Percentiles rank a stretch among this genome's conserved stretches.
Conservation (phyloP, 2,329 filamentous ascomycete genomes). For the Anthostomella pinea region DNA sequence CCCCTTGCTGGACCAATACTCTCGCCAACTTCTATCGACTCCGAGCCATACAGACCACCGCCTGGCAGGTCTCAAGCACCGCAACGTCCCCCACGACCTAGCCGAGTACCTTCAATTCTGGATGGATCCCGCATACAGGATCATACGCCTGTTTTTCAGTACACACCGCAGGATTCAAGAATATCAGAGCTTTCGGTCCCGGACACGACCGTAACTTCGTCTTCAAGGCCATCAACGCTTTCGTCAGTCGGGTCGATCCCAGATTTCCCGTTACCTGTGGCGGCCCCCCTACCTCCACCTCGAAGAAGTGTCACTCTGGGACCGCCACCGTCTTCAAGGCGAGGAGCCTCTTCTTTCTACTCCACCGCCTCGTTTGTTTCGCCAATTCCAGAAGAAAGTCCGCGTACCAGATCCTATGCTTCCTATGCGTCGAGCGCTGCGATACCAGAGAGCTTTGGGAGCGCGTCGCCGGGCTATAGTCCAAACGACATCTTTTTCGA, state of each 20-base stretch:
- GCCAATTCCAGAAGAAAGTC: constrained; percentile 71
- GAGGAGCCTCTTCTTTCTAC: constrained; percentile 63
- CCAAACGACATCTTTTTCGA: constrained; percentile 50
- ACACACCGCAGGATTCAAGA: constrained; percentile 36
- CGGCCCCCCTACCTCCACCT: constrained; percentile 31
- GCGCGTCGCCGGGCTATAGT: constrained; percentile 44
- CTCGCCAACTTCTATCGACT: constrained; percentile 21
- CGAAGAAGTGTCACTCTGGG: constrained; percentile 54
- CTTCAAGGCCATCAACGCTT: constrained; percentile 51
- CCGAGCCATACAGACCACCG: constrained; percentile 48
- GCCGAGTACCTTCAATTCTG: constrained; percentile 56
- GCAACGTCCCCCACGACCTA: constrained; percentile 58
- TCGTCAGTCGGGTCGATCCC: constrained; percentile 57
- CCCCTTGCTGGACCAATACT: constrained; percentile 33
- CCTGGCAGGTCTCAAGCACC: constrained; percentile 51
- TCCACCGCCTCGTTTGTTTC: constrained; percentile 67
- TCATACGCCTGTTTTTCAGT: constrained; percentile 53
- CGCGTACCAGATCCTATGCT: constrained; percentile 53
- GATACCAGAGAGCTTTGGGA: constrained; percentile 67
- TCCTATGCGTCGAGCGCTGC: constrained; percentile 72
- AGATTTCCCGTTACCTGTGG: constrained; percentile 52
- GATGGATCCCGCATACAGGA: constrained; percentile 56
- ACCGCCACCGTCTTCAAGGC: constrained; percentile 58
- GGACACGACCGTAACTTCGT: constrained; percentile 44
- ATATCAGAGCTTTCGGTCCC: constrained; percentile 42